These are phyloP conservation scores for Lagenidium sp. DNA, from an alignment of 352 stramenopile genomes.

Conservation along the genomic window DNA sequence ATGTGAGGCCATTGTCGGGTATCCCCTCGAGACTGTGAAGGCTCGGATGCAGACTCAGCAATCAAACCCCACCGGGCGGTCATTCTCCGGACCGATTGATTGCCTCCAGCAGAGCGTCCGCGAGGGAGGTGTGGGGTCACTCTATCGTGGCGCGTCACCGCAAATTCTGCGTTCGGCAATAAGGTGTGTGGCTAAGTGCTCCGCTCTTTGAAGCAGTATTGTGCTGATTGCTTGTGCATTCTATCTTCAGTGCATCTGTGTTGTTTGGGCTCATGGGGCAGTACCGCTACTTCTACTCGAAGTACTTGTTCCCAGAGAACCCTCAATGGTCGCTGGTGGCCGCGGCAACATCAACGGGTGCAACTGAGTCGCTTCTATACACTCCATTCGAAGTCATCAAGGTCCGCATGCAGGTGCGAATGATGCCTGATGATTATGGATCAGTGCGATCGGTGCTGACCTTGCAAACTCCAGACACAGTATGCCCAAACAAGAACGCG, in stretches of 20 bases:
- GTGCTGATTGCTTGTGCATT: neutral
- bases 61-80: neutral
- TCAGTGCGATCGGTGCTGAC: neutral
- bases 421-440: neutral
- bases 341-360: constrained; percentile 21
- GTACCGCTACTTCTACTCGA: constrained; percentile 33
- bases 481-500: constrained; percentile 36
- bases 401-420: constrained; percentile 28
- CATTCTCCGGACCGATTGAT: constrained; percentile 14
- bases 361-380: constrained; percentile 31
- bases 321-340: constrained; percentile 16
- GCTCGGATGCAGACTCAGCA: constrained; percentile 32
- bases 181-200: constrained; percentile 10
- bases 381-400: constrained; percentile 38
- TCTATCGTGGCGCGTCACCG: constrained; percentile 29
- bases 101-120: constrained; percentile 22
- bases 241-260: constrained; percentile 16
- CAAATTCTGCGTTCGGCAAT: constrained; percentile 34
- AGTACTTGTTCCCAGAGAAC: constrained; percentile 21
- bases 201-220: neutral
- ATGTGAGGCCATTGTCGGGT: constrained; percentile 26
- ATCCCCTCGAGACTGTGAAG: constrained; percentile 40
- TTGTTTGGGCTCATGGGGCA: constrained; percentile 40
- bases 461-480: constrained; percentile 24
- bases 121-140: constrained; percentile 22